A percentile compares a stretch with the other conserved stretches of the same genome.
Conservation (phyloP, 805 yeast species). For the Saccharomycopsis javanensis region DNA sequence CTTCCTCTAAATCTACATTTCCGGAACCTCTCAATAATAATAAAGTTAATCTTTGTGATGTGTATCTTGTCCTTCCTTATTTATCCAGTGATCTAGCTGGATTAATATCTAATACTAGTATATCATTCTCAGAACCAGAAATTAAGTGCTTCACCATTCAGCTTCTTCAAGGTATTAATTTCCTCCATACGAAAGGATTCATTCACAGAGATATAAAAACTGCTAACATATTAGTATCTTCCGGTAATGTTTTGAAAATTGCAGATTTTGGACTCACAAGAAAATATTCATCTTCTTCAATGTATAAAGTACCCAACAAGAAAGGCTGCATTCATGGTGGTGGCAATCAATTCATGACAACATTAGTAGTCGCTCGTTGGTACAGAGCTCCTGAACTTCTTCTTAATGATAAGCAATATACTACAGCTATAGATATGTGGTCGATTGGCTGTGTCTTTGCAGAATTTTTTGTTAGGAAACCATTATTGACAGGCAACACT, state of each 20-base stretch:
- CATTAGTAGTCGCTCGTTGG: constrained; percentile 93
- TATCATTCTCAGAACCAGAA: constrained; percentile 50
- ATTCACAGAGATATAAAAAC: constrained; percentile 92
- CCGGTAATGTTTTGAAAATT: constrained; percentile 67
- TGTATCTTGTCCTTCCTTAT: constrained; percentile 73
- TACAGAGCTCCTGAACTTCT: constrained; percentile 92
- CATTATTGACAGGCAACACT: constrained; percentile 75
- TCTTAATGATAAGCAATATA: constrained; percentile 74
- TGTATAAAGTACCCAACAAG: constrained; percentile 31
- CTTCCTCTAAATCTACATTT: neutral
- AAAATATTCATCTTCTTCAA: constrained; percentile 45
- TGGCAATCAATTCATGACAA: constrained; percentile 35
- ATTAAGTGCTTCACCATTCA: constrained; percentile 79
- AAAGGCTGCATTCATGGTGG: constrained; percentile 23
- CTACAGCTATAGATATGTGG: constrained; percentile 97
- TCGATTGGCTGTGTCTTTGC: constrained; percentile 95
- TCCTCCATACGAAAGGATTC: constrained; percentile 53
- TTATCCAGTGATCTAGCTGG: constrained; percentile 92
- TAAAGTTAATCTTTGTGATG: neutral
- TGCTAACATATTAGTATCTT: constrained; percentile 82
- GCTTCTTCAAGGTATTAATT: constrained; percentile 69
- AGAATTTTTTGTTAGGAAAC: constrained; percentile 72
- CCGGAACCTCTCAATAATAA: constrained; percentile 21
- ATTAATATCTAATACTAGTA: constrained; percentile 66
- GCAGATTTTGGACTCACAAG: constrained; percentile 97